Evolutionary conservation across 257 asterid genomes (phyloP).

Genomic region (Voacanga thouarsii): DNA sequence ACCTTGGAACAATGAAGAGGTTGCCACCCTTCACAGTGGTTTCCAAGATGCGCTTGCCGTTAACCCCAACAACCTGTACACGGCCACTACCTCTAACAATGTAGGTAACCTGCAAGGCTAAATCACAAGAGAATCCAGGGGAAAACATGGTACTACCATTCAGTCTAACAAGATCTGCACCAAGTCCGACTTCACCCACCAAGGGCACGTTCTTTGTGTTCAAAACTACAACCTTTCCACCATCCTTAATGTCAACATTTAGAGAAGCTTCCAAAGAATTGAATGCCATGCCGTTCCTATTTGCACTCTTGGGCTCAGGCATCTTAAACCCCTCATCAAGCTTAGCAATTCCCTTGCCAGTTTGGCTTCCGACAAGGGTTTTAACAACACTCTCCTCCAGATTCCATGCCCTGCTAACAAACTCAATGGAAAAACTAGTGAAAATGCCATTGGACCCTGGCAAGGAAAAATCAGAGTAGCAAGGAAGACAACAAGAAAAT

Average conservation of each 20-base stretch:
- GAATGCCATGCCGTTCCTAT: constrained; percentile 58
- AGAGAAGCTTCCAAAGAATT: constrained; percentile 68
- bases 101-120: constrained; percentile 85
- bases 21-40: too few relatives aligned
- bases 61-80: constrained; percentile 71
- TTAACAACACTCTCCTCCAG: too few relatives aligned
- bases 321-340: constrained; percentile 43
- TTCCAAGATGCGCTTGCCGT: too few relatives aligned
- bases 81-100: constrained; percentile 84
- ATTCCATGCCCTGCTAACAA: too few relatives aligned
- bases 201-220: constrained; percentile 85
- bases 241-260: constrained; percentile 62
- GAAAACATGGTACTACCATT: constrained; percentile 81
- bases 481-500: too few relatives aligned
- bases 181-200: too few relatives aligned
- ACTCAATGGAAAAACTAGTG: too few relatives aligned
- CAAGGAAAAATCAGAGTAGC: too few relatives aligned
- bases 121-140: constrained; percentile 89
- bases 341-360: constrained; percentile 61
- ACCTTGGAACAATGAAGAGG: too few relatives aligned
- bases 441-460: too few relatives aligned
- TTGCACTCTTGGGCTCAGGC: constrained; percentile 59
- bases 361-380: too few relatives aligned
- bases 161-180: constrained; percentile 77
- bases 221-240: constrained; percentile 74